phyloP scores from a whole-genome alignment of 441 rosid genomes.

The Aquilaria agallochum region DNA sequence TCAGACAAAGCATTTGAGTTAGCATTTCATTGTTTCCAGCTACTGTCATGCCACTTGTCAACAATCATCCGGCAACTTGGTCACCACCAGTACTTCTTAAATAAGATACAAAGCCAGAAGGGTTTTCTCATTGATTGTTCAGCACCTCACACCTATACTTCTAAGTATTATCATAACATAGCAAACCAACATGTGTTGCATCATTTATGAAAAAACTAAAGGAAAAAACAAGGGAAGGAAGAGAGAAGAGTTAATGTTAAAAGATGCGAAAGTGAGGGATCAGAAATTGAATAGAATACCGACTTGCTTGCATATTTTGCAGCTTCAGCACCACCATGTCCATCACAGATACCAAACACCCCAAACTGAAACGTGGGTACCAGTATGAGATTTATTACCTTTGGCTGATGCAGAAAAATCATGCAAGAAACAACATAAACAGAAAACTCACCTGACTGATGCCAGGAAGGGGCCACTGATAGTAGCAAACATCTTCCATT shows the following conservation, averaged over 20 bases:
- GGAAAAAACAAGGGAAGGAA: neutral
- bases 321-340: conserved; percentile 91
- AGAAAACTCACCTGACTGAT: conserved; percentile 53
- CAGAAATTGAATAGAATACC: conserved; percentile 33
- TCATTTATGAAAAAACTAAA: too few relatives aligned
- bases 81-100: too few relatives aligned
- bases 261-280: conserved; percentile 17
- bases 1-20: too few relatives aligned
- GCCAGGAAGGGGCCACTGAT: conserved; percentile 94
- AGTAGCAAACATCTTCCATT: conserved; percentile 95
- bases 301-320: conserved; percentile 90
- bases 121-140: too few relatives aligned
- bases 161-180: too few relatives aligned
- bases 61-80: too few relatives aligned
- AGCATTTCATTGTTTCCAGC: too few relatives aligned
- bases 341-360: conserved; percentile 92
- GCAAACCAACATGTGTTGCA: too few relatives aligned
- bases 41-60: too few relatives aligned
- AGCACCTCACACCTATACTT: too few relatives aligned
- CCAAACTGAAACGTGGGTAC: conserved; percentile 68
- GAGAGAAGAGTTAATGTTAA: neutral
- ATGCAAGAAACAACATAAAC: conserved; percentile 15
- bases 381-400: conserved; percentile 18
- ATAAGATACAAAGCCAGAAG: too few relatives aligned
- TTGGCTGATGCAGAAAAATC: conserved; percentile 14